Evolutionary conservation across 352 stramenopile species (phyloP), one percentile per base, ranked within the genome.

Genomic region (Peronospora belbahrii): DNA sequence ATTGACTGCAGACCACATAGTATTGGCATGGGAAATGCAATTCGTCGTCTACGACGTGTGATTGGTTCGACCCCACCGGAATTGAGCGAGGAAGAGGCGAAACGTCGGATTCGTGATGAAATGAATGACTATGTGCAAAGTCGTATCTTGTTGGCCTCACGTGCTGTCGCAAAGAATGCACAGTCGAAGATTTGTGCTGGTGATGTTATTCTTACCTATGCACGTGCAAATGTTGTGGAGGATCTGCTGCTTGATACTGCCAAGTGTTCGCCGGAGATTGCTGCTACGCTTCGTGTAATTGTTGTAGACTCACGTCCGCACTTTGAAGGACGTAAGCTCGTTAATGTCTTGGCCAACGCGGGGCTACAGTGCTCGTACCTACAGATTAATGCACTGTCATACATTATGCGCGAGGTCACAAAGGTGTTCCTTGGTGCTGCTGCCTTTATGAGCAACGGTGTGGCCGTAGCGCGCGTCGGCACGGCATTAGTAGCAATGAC

Each of bases 131-230:
- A 97, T 60, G 77, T 97, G 30, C 79, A 96, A 37, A 95, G 94
- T 59, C 83, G 93, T 38, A 94, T 98, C 43, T 52, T 97, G 22
- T 78, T 96, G 61, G 89, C 95, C 5, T 84, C 89, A 36, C 79
- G 81, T 28, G 89, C 85, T 4, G 95, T 98, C 49, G 80, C 76
- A 2, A 84, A 95, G 56, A 73, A 92, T 49, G 85, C 84, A 4
- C 61, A 77, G 52, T 80, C 58, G 30, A 97, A 96, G 63, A 95
- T 98, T 44, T 60, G 70, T 15, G 67, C 95, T 24, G 65, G 90
- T 18, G 94, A 98, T 63, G 89, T 98, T 15, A 83, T 98, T 42
- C 65, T 98, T 13, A 97, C 93, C 4, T 98, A 97, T 71, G 91
- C 83, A 4, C 81, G 85, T 22, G 94, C 81, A n/a, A 93, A 95